Conservation (phyloP, 169 alveolate species). For the Cryptosporidium bovis region DNA sequence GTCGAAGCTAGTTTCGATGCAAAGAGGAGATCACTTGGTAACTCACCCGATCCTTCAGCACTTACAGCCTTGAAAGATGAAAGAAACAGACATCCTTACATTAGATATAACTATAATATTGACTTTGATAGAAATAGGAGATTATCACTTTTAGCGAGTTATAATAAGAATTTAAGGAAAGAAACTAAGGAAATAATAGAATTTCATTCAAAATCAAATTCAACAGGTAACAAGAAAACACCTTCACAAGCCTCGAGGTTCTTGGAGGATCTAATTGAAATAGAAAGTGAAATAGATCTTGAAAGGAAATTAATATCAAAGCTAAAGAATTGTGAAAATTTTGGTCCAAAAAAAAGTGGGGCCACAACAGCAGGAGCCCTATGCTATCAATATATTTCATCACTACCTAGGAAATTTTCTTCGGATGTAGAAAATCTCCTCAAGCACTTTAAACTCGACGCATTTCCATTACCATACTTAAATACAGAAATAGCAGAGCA, state of each 20-base stretch:
- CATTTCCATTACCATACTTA: slow-evolving; percentile 45
- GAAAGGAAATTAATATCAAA: slow-evolving; percentile 9
- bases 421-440: slow-evolving; percentile 61
- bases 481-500: slow-evolving; percentile 51
- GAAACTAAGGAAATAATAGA: slow-evolving; percentile 38
- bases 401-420: slow-evolving; percentile 59
- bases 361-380: slow-evolving; percentile 64
- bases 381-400: slow-evolving; percentile 56
- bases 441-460: slow-evolving; percentile 53
- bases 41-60: slow-evolving; percentile 82
- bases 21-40: slow-evolving; percentile 83
- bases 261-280: slow-evolving; percentile 25
- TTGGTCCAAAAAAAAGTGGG: slow-evolving; percentile 68
- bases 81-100: slow-evolving; percentile 83
- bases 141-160: slow-evolving; percentile 22
- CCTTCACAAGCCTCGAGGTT: background rate
- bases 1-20: slow-evolving; percentile 84
- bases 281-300: slow-evolving; percentile 34
- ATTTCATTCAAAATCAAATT: slow-evolving; percentile 9
- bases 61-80: slow-evolving; percentile 83
- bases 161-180: slow-evolving; percentile 4
- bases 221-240: slow-evolving; percentile 9
- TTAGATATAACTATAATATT: slow-evolving; percentile 83
- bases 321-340: slow-evolving; percentile 12
- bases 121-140: slow-evolving; percentile 87